Evolutionary conservation across 2,329 filamentous ascomycete species (phyloP).

Genomic region (Phialocephala subalpina): DNA sequence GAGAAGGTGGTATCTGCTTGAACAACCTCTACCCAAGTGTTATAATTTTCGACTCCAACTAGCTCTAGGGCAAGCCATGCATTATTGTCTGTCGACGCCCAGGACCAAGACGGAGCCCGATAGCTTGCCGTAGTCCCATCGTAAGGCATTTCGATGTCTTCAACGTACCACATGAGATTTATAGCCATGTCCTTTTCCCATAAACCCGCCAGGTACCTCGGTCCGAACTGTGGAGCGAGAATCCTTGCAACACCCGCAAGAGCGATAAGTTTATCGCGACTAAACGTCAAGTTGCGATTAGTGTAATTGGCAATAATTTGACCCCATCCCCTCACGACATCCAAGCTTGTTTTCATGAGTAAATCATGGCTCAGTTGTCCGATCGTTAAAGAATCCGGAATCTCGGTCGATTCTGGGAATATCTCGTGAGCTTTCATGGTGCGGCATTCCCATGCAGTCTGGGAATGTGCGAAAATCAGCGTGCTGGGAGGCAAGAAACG

Average conservation of each 20-base stretch:
- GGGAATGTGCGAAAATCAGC: not conserved
- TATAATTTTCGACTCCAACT: not conserved
- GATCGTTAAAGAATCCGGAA: not conserved
- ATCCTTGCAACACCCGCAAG: conserved; percentile 2
- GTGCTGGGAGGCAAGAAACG: not conserved
- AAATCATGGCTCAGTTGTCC: not conserved
- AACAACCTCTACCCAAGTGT: not conserved
- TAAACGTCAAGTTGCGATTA: not conserved
- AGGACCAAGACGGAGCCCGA: conserved; percentile 10
- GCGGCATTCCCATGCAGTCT: conserved; percentile 12
- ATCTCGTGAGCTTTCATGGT: not conserved
- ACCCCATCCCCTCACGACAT: not conserved
- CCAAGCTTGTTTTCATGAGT: not conserved
- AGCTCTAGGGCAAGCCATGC: not conserved
- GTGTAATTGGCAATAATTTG: not conserved
- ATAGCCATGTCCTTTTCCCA: conserved; percentile 4
- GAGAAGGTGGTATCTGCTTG: not conserved
- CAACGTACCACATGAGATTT: not conserved
- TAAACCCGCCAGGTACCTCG: conserved; percentile 8
- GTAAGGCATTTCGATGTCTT: not conserved
- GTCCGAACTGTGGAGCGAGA: not conserved
- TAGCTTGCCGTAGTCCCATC: not conserved
- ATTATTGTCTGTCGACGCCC: conserved; percentile 5
- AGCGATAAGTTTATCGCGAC: conserved; percentile 10
- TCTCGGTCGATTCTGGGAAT: not conserved